Base-by-base conservation (phyloP, 805 yeast genomes). In the Schwanniomyces polymorphus region DNA sequence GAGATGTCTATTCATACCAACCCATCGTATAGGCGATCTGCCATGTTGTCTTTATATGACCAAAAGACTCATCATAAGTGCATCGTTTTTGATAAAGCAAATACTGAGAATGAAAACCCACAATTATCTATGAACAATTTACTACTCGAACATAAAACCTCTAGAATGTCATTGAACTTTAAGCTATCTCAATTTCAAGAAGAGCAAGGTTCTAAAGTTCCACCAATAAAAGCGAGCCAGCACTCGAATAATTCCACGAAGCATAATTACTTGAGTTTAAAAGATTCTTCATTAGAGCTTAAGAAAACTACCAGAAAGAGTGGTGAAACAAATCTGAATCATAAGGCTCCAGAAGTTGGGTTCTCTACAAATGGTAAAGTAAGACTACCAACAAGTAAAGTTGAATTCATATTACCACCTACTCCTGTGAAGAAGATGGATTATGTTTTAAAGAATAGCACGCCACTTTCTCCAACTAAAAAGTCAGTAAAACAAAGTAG, bases 361-460 rank as follows among this genome's bases (percentile, higher is more conserved):
- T 80, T 80, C 55, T 64, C 78, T 2, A 68, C 76, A 17, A 78
- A 71, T 52, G 85, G 85, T 14, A 64, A 69, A 43, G 61, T 80
- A 41, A 73, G 70, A 64, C 56, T 85, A 60, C 88, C 83, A 33
- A 60, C 76, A 50, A 58, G 82, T 59, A 56, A 72, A 57, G 64
- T 76, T 53, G 40, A 63, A 54, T 52, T 58, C 28, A 73, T 86
- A 11, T 64, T 81, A 6, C 90, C 91, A 2, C 80, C 84, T 3
- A 85, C 91, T 0, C 91, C 89, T 0, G 82, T 81, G 7, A 84
- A 79, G 58, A 83, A 80, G 51, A 76, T 83, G 76, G 84, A 80
- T 29, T 59, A 59, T 50, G 56, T 52, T 11, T 48, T 64, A 35
- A 54, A 49, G 44, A 53, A 48, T 11, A 44, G 53, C 14, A 46